phyloP scores from a whole-genome alignment of 331 rosid genomes.

The Phaseolus coccineus region DNA sequence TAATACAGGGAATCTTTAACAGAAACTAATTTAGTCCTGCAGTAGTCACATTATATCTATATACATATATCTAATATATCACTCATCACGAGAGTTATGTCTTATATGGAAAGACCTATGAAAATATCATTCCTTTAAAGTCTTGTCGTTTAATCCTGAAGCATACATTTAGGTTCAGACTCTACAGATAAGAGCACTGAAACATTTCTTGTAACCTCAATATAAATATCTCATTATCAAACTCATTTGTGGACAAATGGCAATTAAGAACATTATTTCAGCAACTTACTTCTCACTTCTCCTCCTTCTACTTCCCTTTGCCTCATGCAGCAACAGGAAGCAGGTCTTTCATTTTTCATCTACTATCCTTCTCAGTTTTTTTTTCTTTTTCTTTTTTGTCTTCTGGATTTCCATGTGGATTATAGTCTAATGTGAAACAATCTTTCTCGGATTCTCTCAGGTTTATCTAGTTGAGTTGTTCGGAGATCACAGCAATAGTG shows the following conservation, averaged over 20 bases:
- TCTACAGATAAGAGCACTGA: constrained; percentile 35
- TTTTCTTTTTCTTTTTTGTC: not conserved
- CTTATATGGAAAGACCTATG: constrained; percentile 3
- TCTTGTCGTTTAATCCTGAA: constrained; percentile 30
- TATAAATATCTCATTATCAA: constrained; percentile 36
- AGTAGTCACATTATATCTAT: not conserved
- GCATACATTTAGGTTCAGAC: constrained; percentile 2
- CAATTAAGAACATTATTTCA: constrained; percentile 29
- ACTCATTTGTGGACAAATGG: constrained; percentile 37
- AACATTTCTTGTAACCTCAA: constrained; percentile 40
- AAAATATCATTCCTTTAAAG: constrained; percentile 14
- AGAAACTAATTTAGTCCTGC: not conserved
- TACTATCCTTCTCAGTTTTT: not conserved
- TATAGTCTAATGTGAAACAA: constrained; percentile 17
- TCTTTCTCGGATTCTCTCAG: constrained; percentile 41
- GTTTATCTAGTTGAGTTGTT: constrained; percentile 70
- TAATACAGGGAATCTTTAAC: not conserved
- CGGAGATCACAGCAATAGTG: constrained; percentile 41
- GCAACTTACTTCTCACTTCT: constrained; percentile 37
- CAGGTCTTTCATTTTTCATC: constrained; percentile 52
- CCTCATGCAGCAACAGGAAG: constrained; percentile 50
- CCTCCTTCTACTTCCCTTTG: constrained; percentile 56
- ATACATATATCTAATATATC: not conserved
- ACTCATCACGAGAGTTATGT: not conserved
- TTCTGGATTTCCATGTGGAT: not conserved